phyloP scores from a whole-genome alignment of 192 early-diverging fungal species.

The Paraglomus brasilianum region DNA sequence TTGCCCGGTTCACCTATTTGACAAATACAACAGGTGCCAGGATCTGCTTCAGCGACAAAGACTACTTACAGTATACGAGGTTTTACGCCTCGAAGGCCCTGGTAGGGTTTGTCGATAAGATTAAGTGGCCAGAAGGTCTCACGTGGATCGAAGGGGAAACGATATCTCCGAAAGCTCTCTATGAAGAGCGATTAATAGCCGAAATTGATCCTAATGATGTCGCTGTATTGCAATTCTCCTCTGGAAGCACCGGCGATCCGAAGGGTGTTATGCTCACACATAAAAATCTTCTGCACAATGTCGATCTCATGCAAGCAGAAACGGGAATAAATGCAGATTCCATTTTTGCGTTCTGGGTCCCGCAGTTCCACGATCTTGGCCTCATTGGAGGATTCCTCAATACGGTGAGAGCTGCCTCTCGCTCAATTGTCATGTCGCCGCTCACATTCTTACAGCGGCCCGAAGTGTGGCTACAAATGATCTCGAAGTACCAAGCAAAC shows the following conservation, averaged over 20 bases:
- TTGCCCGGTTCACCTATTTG: slow-evolving; percentile 18
- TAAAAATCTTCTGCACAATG: slow-evolving; percentile 17
- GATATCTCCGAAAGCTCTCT: not conserved
- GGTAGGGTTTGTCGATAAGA: slow-evolving; percentile 5
- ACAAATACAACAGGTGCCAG: not conserved
- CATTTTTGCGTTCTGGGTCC: slow-evolving; percentile 22
- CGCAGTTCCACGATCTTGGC: slow-evolving; percentile 23
- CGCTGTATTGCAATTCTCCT: slow-evolving; percentile 28
- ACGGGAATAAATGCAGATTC: not conserved
- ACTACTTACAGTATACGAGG: slow-evolving; percentile 13
- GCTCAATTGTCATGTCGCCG: slow-evolving; percentile 22
- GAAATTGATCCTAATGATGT: slow-evolving; percentile 15
- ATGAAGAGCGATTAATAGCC: slow-evolving; percentile 19
- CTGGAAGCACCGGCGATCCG: slow-evolving; percentile 24
- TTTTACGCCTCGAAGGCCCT: slow-evolving; percentile 11
- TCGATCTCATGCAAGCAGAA: slow-evolving; percentile 23
- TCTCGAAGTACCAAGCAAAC: slow-evolving; percentile 16
- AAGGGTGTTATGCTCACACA: slow-evolving; percentile 22
- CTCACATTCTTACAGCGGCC: slow-evolving; percentile 25
- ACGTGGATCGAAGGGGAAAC: slow-evolving; percentile 24
- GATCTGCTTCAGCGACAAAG: slow-evolving; percentile 8
- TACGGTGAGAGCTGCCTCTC: slow-evolving; percentile 13
- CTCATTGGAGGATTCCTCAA: slow-evolving; percentile 27
- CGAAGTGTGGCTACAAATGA: slow-evolving; percentile 26
- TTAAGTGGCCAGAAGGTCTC: slow-evolving; percentile 25